These are phyloP conservation scores for Trichophyton schoenleinii DNA, from an alignment of 2,329 filamentous ascomycete genomes.

Conservation along the genomic window DNA sequence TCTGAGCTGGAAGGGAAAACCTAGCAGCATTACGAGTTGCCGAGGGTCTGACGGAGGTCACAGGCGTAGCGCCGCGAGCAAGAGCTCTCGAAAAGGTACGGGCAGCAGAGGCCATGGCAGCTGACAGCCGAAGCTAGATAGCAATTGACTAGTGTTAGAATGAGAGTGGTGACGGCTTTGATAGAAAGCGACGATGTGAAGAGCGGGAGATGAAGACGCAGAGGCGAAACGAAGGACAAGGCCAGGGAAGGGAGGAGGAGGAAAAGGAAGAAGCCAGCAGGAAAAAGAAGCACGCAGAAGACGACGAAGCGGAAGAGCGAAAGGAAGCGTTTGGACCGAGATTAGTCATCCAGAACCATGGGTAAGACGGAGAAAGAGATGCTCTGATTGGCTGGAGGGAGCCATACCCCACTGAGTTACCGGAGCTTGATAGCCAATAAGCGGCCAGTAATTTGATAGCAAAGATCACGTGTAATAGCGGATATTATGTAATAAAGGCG, in stretches of 20 bases:
- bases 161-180: not conserved
- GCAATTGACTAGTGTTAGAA: not conserved
- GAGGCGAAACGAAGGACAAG: slow-evolving; percentile 2
- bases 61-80: slow-evolving; percentile 27
- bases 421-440: not conserved
- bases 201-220: slow-evolving; percentile 3
- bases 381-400: not conserved
- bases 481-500: not conserved
- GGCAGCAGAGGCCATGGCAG: slow-evolving; percentile 32
- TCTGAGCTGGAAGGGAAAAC: slow-evolving; percentile 47
- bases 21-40: slow-evolving; percentile 40
- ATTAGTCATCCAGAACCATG: not conserved
- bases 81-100: slow-evolving; percentile 32
- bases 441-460: not conserved
- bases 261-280: slow-evolving; percentile 3
- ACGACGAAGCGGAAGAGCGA: not conserved
- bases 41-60: slow-evolving; percentile 28
- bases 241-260: not conserved
- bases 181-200: slow-evolving; percentile 7
- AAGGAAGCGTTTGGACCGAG: not conserved
- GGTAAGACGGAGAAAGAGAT: not conserved
- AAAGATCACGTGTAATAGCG: not conserved
- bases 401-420: not conserved
- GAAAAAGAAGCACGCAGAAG: not conserved
- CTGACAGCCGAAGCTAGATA: slow-evolving; percentile 6